Base-by-base conservation (phyloP, 495 filamentous ascomycete species). In the Endocarpon pusillum region DNA sequence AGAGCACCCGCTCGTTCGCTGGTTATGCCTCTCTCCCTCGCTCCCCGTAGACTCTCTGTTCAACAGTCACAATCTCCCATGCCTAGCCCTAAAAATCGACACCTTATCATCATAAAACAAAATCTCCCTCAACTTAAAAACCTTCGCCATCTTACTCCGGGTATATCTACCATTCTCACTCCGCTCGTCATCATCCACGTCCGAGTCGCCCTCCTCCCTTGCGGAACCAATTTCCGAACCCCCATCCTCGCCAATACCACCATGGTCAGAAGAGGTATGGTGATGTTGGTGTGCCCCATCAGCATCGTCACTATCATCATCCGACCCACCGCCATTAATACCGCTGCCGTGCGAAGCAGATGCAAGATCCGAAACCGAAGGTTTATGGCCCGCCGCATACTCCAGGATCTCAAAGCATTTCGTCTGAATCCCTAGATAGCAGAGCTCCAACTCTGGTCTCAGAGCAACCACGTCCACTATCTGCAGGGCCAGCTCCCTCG, bases 401-500 rank as follows among this genome's bases (percentile, higher is more conserved):
- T 94, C 86, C 6, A 85, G 59, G 32, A 94, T 79, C 49, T 94
- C 85, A 46, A 82, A 94, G 54, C 87, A 94, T 52, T 91, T 93
- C 4, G 52, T 57, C 21, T 64, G 58, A 30, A 93, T 69, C n/a
- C 81, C 86, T 38, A 89, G 60, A 45, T 93, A 93, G 42, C 73
- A 81, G 10, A 94, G 57, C 41, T 77, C 74, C 18, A 92, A 71
- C 39, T 94, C 85, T 1, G 81, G 78, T n/a, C 84, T 70, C 21
- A 94, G 64, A 27, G 78, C 75, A 36, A 93, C 78, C 18, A 91
- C 79, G 49, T 94, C 82, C 21, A 85, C 61, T 31, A 93, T 71
- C 42, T 91, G 78, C 23, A 81, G 51, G 2, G 82, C 82, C n/a
- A 92, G 63, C 49, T 94, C 86, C 39, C 67, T 68, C 3, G 71